A percentile compares a stretch with the other conserved stretches of the same genome.
Evolutionary conservation across 2,329 filamentous ascomycete genomes (phyloP).

Genomic region (Macrophomina phaseolina): DNA sequence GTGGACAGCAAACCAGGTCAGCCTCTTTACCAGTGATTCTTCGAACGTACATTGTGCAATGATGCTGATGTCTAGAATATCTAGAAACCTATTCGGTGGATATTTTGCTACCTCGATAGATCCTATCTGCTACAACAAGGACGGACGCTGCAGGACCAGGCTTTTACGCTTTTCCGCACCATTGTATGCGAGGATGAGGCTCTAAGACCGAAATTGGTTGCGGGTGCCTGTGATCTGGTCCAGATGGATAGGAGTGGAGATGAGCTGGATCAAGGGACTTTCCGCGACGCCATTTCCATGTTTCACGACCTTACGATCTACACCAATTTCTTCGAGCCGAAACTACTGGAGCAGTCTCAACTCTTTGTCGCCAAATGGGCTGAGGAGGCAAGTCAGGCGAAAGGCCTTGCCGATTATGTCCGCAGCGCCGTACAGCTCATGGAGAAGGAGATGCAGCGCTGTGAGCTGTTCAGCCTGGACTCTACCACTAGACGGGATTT

Average conservation of each 20-base stretch:
- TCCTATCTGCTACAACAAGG: conserved; percentile 81
- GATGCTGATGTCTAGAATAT: background rate
- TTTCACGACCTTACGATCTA: conserved; percentile 87
- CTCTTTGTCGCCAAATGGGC: conserved; percentile 74
- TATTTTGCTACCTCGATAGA: conserved; percentile 93
- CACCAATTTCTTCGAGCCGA: conserved; percentile 76
- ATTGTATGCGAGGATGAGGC: conserved; percentile 60
- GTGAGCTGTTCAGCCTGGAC: conserved; percentile 81
- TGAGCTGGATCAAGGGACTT: conserved; percentile 63
- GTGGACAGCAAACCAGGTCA: conserved; percentile 80
- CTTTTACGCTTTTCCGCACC: conserved; percentile 74
- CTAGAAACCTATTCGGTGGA: conserved; percentile 77
- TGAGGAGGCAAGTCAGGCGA: conserved; percentile 65
- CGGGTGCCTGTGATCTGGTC: conserved; percentile 78
- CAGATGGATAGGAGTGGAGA: conserved; percentile 68
- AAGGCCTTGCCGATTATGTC: conserved; percentile 76
- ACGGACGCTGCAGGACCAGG: conserved; percentile 81
- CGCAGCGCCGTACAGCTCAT: conserved; percentile 72
- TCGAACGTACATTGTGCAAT: conserved; percentile 26
- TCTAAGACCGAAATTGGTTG: conserved; percentile 61
- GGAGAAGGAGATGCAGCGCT: conserved; percentile 73
- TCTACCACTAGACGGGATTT: conserved; percentile 80
- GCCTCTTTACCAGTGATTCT: conserved; percentile 35
- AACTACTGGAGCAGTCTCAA: conserved; percentile 71
- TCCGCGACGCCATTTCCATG: conserved; percentile 79